Percentiles rank a stretch among this genome's conserved stretches.
These are phyloP conservation scores for Aphanomyces stellatus DNA, from an alignment of 352 stramenopile genomes.

Conservation along the genomic window DNA sequence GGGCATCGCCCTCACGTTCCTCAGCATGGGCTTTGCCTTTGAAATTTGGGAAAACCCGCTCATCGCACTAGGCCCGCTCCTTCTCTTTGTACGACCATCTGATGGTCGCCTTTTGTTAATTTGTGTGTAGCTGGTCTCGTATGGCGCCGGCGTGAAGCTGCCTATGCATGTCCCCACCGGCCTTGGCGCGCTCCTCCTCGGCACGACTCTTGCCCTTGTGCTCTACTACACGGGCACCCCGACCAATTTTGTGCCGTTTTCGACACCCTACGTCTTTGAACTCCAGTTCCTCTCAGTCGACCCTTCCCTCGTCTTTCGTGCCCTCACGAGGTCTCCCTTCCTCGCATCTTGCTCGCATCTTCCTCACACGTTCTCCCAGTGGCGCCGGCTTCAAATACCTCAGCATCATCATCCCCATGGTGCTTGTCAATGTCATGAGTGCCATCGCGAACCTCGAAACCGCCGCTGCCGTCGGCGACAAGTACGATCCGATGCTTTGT, in stretches of 20 bases:
- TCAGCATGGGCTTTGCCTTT: constrained; percentile 38
- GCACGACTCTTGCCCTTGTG: constrained; percentile 24
- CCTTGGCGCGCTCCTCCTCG: constrained; percentile 28
- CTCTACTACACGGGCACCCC: constrained; percentile 25
- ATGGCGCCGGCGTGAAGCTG: constrained; percentile 33
- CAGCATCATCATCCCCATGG: constrained; percentile 35
- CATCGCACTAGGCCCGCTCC: constrained; percentile 27
- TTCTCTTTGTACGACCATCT: constrained; percentile 26
- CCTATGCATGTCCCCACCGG: constrained; percentile 32
- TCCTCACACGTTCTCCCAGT: constrained; percentile 11
- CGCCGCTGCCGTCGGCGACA: constrained; percentile 30
- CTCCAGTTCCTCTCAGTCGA: constrained; percentile 22
- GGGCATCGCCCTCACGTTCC: constrained; percentile 30
- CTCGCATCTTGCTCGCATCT: not conserved
- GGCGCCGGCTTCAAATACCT: constrained; percentile 34
- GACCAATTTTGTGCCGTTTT: constrained; percentile 27
- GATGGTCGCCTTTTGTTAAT: not conserved
- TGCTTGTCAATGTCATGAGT: constrained; percentile 38
- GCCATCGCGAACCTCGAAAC: constrained; percentile 36
- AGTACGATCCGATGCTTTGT: constrained; percentile 28
- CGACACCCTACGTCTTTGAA: constrained; percentile 26
- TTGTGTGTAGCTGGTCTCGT: constrained; percentile 28
- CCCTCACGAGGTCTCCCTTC: constrained; percentile 31
- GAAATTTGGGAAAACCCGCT: constrained; percentile 37
- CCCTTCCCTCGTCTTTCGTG: constrained; percentile 21